These are phyloP conservation scores for Irpex sp. DNA, from an alignment of 1,284 basidiomycete genomes.

Conservation along the genomic window DNA sequence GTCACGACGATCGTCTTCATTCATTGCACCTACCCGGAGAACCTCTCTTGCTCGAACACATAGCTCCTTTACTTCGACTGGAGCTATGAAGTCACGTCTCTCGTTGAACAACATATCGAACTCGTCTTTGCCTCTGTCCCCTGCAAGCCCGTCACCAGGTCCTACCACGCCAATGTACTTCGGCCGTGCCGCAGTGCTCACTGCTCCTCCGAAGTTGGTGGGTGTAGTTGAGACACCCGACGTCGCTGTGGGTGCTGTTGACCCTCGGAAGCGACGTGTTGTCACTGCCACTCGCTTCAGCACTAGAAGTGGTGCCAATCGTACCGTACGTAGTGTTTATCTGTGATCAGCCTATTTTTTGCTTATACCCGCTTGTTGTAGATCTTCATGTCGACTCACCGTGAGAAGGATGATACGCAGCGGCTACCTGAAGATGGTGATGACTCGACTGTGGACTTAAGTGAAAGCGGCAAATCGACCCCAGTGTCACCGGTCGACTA, in stretches of 20 bases:
- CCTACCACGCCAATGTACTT: slow-evolving; percentile 46
- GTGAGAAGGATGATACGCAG: slow-evolving; percentile 43
- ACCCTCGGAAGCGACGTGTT: slow-evolving; percentile 75
- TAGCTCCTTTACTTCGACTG: slow-evolving; percentile 9
- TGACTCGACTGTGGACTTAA: slow-evolving; percentile 22
- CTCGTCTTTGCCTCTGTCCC: slow-evolving; percentile 41
- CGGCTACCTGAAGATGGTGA: slow-evolving; percentile 24
- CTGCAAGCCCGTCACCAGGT: slow-evolving; percentile 38
- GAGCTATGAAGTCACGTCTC: slow-evolving; percentile 22
- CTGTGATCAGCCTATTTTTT: not conserved
- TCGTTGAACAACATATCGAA: slow-evolving; percentile 26
- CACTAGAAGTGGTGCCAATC: slow-evolving; percentile 73
- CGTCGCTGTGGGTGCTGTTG: slow-evolving; percentile 78
- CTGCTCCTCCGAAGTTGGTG: slow-evolving; percentile 75
- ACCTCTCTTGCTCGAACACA: slow-evolving; percentile 36
- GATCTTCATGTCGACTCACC: slow-evolving; percentile 80
- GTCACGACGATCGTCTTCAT: slow-evolving; percentile 39
- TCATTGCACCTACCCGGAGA: slow-evolving; percentile 43
- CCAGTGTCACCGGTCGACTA: slow-evolving; percentile 46
- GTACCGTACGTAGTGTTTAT: slow-evolving; percentile 48
- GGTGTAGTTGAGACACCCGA: slow-evolving; percentile 81
- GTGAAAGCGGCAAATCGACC: slow-evolving; percentile 15
- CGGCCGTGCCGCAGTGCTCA: slow-evolving; percentile 69
- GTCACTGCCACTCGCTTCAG: slow-evolving; percentile 86
- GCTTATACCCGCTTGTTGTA: slow-evolving; percentile 21